Evolutionary conservation across 2,329 filamentous ascomycete genomes (phyloP).

Genomic region (Dactylella cylindrospora): DNA sequence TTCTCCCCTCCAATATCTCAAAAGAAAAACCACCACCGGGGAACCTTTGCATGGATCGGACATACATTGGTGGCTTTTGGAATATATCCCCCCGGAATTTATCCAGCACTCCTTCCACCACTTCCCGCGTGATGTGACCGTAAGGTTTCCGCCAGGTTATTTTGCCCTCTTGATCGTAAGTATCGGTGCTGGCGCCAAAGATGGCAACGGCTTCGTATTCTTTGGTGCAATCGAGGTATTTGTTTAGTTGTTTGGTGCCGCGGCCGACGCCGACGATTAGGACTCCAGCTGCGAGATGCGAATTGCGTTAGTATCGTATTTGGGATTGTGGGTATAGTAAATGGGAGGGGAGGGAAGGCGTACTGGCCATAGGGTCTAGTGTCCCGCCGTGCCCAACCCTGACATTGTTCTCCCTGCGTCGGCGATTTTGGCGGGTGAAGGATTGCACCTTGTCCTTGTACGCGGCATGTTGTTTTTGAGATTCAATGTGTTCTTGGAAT

Average conservation of each 20-base stretch:
- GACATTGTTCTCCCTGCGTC: slow-evolving; percentile 61
- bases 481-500: slow-evolving; percentile 75
- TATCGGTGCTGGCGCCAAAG: slow-evolving; percentile 90
- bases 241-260: slow-evolving; percentile 77
- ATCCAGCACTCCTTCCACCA: slow-evolving; percentile 73
- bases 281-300: slow-evolving; percentile 64
- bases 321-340: neutral
- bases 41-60: neutral
- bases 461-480: slow-evolving; percentile 61
- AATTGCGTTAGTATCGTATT: neutral
- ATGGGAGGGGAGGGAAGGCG: neutral
- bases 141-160: slow-evolving; percentile 74
- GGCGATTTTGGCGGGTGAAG: slow-evolving; percentile 58
- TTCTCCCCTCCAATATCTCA: too few species aligned
- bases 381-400: slow-evolving; percentile 93
- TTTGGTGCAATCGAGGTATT: slow-evolving; percentile 87
- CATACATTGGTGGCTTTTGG: slow-evolving; percentile 77
- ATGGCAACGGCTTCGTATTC: slow-evolving; percentile 85
- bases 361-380: slow-evolving; percentile 81
- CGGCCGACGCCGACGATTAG: slow-evolving; percentile 83
- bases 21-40: neutral
- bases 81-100: slow-evolving; percentile 78
- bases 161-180: slow-evolving; percentile 84
- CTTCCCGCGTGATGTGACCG: slow-evolving; percentile 75
- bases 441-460: slow-evolving; percentile 58